phyloP scores from a whole-genome alignment of 2,329 filamentous ascomycete species.

The Calonectria multiphialidica region DNA sequence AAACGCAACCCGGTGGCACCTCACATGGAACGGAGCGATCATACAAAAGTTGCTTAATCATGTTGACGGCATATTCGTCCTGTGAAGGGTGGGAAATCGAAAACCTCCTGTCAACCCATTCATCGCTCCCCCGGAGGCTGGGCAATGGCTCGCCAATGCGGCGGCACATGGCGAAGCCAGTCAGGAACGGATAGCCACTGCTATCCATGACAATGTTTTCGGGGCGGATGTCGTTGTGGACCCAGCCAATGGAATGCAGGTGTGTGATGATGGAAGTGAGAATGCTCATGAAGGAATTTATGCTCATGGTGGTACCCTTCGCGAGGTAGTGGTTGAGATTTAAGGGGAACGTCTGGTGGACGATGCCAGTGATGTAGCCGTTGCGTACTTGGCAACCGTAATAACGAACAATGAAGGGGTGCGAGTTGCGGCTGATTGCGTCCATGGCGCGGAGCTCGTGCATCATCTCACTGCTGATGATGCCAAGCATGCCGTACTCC shows the following conservation, averaged over 20 bases:
- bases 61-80: background rate
- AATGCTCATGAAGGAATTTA: background rate
- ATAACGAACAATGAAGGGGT: constrained; percentile 45
- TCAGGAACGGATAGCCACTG: background rate
- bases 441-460: constrained; percentile 38
- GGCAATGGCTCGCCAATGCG: background rate
- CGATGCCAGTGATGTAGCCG: constrained; percentile 41
- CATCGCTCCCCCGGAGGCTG: background rate
- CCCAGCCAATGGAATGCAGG: background rate
- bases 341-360: constrained; percentile 34
- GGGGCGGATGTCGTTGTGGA: background rate
- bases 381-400: constrained; percentile 42
- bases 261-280: background rate
- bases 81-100: background rate
- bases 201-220: background rate
- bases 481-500: constrained; percentile 22
- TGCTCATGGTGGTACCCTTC: background rate
- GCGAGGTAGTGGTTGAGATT: constrained; percentile 32
- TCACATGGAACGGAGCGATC: background rate
- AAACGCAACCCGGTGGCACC: background rate
- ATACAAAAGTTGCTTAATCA: background rate
- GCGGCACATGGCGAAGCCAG: constrained; percentile 1
- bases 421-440: constrained; percentile 31
- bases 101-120: background rate
- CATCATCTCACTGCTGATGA: constrained; percentile 22